phyloP scores from a whole-genome alignment of 257 asterid species.

The Solanum etuberosum region DNA sequence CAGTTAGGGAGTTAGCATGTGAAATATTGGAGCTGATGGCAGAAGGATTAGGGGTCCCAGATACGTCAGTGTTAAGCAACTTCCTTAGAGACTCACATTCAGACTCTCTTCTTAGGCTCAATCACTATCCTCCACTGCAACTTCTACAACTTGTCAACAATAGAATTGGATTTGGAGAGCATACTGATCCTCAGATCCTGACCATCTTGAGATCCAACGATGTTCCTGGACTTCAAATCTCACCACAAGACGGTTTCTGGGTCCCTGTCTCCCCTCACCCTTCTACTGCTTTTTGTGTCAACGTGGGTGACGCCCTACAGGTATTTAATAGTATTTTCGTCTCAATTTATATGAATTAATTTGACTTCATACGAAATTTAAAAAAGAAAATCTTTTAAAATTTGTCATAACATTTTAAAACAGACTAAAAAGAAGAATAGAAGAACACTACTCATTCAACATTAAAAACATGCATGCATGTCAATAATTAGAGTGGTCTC shows the following conservation, averaged over 20 bases:
- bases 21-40: conserved; percentile 51
- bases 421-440: no score
- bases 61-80: conserved; percentile 22
- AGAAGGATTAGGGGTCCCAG: conserved; percentile 33
- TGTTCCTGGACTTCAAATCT: conserved; percentile 50
- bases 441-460: not conserved
- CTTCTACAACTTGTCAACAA: not conserved
- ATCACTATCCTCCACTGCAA: conserved; percentile 46
- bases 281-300: conserved; percentile 29
- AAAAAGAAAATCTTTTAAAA: not conserved
- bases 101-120: conserved; percentile 61
- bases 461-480: not conserved
- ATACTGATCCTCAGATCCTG: conserved; percentile 87
- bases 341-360: no score
- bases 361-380: not conserved
- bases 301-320: conserved; percentile 77
- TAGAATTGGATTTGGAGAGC: conserved; percentile 69
- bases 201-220: conserved; percentile 56
- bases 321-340: conserved; percentile 9
- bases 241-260: conserved; percentile 49
- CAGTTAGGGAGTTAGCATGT: conserved; percentile 50
- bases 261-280: conserved; percentile 46
- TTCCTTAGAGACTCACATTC: conserved; percentile 28
- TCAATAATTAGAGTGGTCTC: not conserved
- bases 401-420: no score